Evolutionary conservation across 352 stramenopile genomes (phyloP), one percentile per base, ranked within the genome.

Genomic region (Aphanomyces stellatus): DNA sequence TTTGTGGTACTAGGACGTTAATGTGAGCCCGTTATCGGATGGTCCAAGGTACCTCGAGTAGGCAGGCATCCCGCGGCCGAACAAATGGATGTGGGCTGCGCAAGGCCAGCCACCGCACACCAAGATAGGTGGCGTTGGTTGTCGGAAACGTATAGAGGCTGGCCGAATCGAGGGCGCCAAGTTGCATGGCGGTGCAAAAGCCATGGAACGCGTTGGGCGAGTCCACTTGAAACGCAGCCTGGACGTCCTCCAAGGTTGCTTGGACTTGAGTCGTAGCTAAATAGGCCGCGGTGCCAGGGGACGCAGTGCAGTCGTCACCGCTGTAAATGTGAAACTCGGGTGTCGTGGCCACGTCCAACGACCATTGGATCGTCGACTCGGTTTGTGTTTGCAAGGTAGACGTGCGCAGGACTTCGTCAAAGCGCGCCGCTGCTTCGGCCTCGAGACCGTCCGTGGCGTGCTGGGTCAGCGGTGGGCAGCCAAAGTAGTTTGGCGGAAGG

Each of bases 291-390:
- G 27, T 30, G 19, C 17, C 35, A 13, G 53, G n/a, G 10, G 17
- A 10, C n/a, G 17, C 30, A n/a, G 17, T 17, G 30, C 17, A 30
- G 24, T 62, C 53, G 28, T 37, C 19, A 22, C 53, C 53, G 42
- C 7, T 37, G 25, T 62, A 62, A 37, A 62, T 30, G 17, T 62
- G 53, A 8, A 62, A 30, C 7, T 22, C 53, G 22, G 51, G 11
- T n/a, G 30, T 62, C n/a, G 35, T 62, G 13, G 37, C 22, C 42
- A 17, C 13, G 19, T 30, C 25, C 17, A 62, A 2, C 27, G 53
- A 34, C 53, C 53, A 62, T 8, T 62, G 53, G 10, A 62, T 62
- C 19, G 53, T 49, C n/a, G n/a, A n/a, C n/a, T n/a, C n/a, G n/a
- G n/a, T n/a, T n/a, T n/a, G n/a, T n/a, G n/a, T n/a, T n/a, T n/a